A percentile compares a stretch with the other conserved stretches of the same genome.
Conservation (phyloP, 805 yeast species). For the Candida argentea region DNA sequence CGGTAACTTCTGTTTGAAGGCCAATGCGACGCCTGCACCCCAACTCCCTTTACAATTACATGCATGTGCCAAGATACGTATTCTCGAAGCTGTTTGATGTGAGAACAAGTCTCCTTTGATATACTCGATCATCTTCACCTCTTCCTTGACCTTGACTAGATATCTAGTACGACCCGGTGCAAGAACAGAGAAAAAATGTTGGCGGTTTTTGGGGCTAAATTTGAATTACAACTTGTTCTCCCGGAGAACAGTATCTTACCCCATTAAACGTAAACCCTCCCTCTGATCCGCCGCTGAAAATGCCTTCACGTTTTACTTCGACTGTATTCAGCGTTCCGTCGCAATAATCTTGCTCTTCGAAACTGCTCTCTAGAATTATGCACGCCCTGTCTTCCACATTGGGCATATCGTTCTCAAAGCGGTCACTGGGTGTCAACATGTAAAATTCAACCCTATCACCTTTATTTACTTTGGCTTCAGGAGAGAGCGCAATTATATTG, state of each 20-base stretch:
- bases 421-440: slow-evolving; percentile 31
- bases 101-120: slow-evolving; percentile 49
- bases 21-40: slow-evolving; percentile 79
- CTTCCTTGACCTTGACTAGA: too few relatives aligned
- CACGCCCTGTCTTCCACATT: background rate
- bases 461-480: slow-evolving; percentile 35
- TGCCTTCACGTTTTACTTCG: slow-evolving; percentile 6
- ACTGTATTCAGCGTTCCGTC: slow-evolving; percentile 3
- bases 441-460: slow-evolving; percentile 41
- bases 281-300: slow-evolving; percentile 25
- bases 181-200: too few relatives aligned
- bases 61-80: slow-evolving; percentile 56
- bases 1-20: slow-evolving; percentile 45
- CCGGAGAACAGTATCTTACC: slow-evolving; percentile 19
- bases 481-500: slow-evolving; percentile 54
- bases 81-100: slow-evolving; percentile 15
- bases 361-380: slow-evolving; percentile 21
- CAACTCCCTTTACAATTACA: slow-evolving; percentile 73
- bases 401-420: slow-evolving; percentile 6
- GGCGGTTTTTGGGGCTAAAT: background rate
- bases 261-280: slow-evolving; percentile 17
- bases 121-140: slow-evolving; percentile 37
- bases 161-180: too few relatives aligned
- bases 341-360: slow-evolving; percentile 17
- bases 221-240: slow-evolving; percentile 12